A percentile compares a stretch with the other conserved stretches of the same genome.
These are phyloP conservation scores for Sextonia rubra DNA, from an alignment of 164 flowering plant species.

Conservation along the genomic window DNA sequence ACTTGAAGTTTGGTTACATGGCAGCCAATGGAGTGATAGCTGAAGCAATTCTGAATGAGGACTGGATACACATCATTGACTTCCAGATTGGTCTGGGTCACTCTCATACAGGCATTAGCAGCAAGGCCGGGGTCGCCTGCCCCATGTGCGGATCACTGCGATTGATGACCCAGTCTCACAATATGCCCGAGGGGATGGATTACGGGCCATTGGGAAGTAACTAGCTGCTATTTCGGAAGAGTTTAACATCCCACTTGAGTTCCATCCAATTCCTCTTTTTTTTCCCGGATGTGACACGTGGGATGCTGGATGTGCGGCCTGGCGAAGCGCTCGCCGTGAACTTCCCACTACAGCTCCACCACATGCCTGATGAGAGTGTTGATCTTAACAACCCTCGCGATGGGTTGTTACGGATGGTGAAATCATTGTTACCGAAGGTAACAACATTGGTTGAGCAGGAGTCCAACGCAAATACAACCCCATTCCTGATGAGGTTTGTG, in stretches of 20 bases:
- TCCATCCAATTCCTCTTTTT: constrained; percentile 53
- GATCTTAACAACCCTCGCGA: constrained; percentile 66
- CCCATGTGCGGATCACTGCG: constrained; percentile 66
- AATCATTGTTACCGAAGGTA: constrained; percentile 60
- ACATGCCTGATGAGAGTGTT: constrained; percentile 74
- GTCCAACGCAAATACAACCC: constrained; percentile 71
- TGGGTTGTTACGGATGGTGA: constrained; percentile 57
- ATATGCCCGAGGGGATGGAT: constrained; percentile 61
- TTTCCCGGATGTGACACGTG: constrained; percentile 38
- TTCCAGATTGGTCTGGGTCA: constrained; percentile 75
- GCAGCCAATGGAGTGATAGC: constrained; percentile 88
- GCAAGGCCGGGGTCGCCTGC: constrained; percentile 69
- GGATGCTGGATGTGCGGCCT: constrained; percentile 56
- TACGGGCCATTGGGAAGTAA: constrained; percentile 44
- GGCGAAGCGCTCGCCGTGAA: constrained; percentile 81
- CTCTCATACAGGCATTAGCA: constrained; percentile 69
- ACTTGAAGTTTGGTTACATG: constrained; percentile 79
- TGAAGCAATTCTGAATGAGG: constrained; percentile 60
- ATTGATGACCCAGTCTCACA: constrained; percentile 60
- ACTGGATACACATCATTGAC: constrained; percentile 63
- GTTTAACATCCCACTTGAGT: constrained; percentile 56
- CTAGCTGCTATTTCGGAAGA: constrained; percentile 47
- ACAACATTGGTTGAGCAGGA: constrained; percentile 70
- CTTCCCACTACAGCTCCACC: constrained; percentile 69
- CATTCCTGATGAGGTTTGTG: constrained; percentile 50